These are phyloP conservation scores for Scheffersomyces insectosa DNA, from an alignment of 1,139 yeast species.

Conservation along the genomic window DNA sequence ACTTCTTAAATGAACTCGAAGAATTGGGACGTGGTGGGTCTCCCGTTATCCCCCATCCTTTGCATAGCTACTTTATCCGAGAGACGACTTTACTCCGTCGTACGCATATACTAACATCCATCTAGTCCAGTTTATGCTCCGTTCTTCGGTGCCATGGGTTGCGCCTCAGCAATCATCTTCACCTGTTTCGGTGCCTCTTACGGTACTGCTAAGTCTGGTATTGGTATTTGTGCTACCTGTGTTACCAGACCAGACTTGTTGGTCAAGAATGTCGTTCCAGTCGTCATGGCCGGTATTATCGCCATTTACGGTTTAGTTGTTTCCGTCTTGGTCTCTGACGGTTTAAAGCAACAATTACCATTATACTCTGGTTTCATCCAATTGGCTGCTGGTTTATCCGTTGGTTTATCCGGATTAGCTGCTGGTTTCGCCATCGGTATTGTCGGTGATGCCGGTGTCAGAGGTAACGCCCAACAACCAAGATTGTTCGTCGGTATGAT, in stretches of 20 bases:
- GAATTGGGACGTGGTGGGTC: too few species aligned
- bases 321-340: conserved; percentile 89
- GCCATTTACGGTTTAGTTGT: conserved; percentile 99
- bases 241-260: conserved; percentile 95
- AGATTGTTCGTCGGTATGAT: conserved; percentile 97
- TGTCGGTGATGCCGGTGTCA: conserved; percentile 98
- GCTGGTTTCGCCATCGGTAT: conserved; percentile 99
- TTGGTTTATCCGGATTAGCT: conserved; percentile 95
- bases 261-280: conserved; percentile 91
- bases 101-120: conserved; percentile 18
- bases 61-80: conserved; percentile 1
- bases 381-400: conserved; percentile 97
- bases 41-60: background rate
- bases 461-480: conserved; percentile 96
- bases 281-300: conserved; percentile 99
- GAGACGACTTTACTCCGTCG: background rate
- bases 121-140: conserved; percentile 82
- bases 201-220: conserved; percentile 99
- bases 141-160: conserved; percentile 96
- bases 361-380: conserved; percentile 97
- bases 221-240: conserved; percentile 98
- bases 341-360: conserved; percentile 88
- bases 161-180: conserved; percentile 98
- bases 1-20: background rate
- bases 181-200: conserved; percentile 99